These are phyloP conservation scores for Hanseniaspora occidentalis DNA, from an alignment of 805 yeast species.

Conservation along the genomic window DNA sequence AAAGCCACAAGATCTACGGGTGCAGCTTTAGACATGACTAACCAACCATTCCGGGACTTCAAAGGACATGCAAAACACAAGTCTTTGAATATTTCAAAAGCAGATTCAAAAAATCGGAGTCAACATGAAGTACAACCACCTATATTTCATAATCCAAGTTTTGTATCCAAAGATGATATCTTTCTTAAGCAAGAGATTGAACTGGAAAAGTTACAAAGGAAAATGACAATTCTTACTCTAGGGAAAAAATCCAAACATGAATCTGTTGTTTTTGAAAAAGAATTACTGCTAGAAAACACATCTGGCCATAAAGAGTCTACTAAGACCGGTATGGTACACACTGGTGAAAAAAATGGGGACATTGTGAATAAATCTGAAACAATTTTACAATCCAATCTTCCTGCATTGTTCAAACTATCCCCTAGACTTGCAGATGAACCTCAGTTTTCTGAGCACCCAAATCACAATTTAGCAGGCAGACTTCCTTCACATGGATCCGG, in stretches of 20 bases:
- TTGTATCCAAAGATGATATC: slow-evolving; percentile 4
- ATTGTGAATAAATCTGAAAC: neutral
- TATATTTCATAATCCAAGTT: slow-evolving; percentile 1
- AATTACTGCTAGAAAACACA: too few relatives aligned
- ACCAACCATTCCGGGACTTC: neutral
- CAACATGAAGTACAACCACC: neutral
- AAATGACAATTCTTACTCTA: neutral
- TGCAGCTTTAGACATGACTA: too few relatives aligned
- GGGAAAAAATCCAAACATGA: too few relatives aligned
- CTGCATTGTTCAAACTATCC: neutral
- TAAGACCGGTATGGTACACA: neutral
- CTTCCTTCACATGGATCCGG: too few relatives aligned
- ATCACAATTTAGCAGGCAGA: too few relatives aligned
- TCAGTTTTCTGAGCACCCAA: too few relatives aligned
- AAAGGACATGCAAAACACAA: neutral
- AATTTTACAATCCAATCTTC: neutral
- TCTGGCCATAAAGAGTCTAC: neutral
- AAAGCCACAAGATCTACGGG: neutral
- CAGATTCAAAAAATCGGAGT: neutral
- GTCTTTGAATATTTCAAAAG: neutral
- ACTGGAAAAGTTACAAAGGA: slow-evolving; percentile 1
- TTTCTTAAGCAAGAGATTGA: slow-evolving; percentile 4
- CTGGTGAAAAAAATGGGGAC: neutral
- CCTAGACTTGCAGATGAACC: neutral
- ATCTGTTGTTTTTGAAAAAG: too few relatives aligned